Evolutionary conservation across 1,139 yeast genomes (phyloP).

Genomic region (Taphrina flavorubra): DNA sequence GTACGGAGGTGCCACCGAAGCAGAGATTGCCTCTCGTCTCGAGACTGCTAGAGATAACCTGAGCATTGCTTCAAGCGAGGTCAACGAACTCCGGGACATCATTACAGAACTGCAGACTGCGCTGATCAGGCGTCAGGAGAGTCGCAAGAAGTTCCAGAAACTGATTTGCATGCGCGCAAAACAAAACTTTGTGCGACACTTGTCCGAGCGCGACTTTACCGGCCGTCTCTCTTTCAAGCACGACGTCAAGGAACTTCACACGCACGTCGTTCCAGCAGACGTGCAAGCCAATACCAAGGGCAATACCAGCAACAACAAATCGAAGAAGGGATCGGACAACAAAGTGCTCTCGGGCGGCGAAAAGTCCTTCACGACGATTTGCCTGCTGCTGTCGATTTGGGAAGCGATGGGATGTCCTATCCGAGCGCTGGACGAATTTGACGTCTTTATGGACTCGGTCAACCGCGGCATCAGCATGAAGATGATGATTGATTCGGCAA

Average conservation of each 20-base stretch:
- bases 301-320: conserved; percentile 58
- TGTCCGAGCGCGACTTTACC: conserved; percentile 65
- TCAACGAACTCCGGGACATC: conserved; percentile 39
- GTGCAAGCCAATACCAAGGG: conserved; percentile 45
- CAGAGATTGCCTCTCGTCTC: conserved; percentile 39
- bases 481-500: conserved; percentile 67
- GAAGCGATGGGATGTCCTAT: conserved; percentile 84
- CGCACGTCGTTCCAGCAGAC: conserved; percentile 49
- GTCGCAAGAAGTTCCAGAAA: conserved; percentile 44
- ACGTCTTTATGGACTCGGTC: conserved; percentile 96
- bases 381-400: conserved; percentile 90
- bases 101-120: conserved; percentile 42
- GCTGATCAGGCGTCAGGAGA: conserved; percentile 45
- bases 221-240: conserved; percentile 74
- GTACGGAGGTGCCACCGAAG: conserved; percentile 42
- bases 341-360: conserved; percentile 96
- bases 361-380: conserved; percentile 89
- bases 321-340: conserved; percentile 67
- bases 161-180: conserved; percentile 47
- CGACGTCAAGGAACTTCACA: conserved; percentile 47
- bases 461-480: conserved; percentile 81
- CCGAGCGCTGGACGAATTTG: conserved; percentile 94
- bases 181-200: conserved; percentile 48
- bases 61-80: conserved; percentile 41
- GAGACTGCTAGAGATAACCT: conserved; percentile 36